Base-by-base conservation (phyloP, 2,329 filamentous ascomycete genomes). In the Penicillium nordicum region DNA sequence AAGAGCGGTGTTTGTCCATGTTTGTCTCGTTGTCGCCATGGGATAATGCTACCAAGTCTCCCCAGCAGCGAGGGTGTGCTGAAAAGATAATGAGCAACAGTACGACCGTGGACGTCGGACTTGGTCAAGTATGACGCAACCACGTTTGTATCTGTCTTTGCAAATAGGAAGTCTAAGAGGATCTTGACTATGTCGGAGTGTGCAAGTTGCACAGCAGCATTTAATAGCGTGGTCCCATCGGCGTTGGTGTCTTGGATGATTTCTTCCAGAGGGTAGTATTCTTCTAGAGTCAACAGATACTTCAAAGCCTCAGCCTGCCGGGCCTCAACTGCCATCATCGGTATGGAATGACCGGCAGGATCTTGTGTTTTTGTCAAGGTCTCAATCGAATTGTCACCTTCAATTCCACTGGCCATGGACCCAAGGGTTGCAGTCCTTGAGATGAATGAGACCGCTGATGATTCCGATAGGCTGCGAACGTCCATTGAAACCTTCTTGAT, bases 1-100 rank as follows among this genome's bases (percentile, higher is more conserved):
- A 99, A 97, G 9, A 99, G 78, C 1, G 94, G 95, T n/a, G 95
- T 99, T 74, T 97, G 94, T 0, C 94, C 94, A 69, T 97, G 97
- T 72, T 92, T 95, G 74, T 99, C 94, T 63, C 88, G 91, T 72
- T 95, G 85, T 56, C 86, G 84, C 94, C 94, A 99, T 9, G 91
- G 89, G 51, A 99, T 79, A 62, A 93, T 76, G 57, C 83, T 81
- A 2, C 92, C 92, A 58, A 97, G 87, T 53, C 83, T 82, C 43
- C 80, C 78, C 63, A 99, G 94, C 21, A 99, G 79, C 51, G 84
- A 81, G 2, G 94, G 94, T 9, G 90, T 88, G 68, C 96, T 89
- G 76, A 99, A 99, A 16, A 99, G 81, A 72, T 99, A 99, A 74
- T 99, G 94, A n/a, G 88, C 94, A 50, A 90, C 84, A 59, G 92